A percentile compares a stretch with the other conserved stretches of the same genome.
phyloP scores from a whole-genome alignment of 129 eudicot species.

The Flaveria sonorensis region DNA sequence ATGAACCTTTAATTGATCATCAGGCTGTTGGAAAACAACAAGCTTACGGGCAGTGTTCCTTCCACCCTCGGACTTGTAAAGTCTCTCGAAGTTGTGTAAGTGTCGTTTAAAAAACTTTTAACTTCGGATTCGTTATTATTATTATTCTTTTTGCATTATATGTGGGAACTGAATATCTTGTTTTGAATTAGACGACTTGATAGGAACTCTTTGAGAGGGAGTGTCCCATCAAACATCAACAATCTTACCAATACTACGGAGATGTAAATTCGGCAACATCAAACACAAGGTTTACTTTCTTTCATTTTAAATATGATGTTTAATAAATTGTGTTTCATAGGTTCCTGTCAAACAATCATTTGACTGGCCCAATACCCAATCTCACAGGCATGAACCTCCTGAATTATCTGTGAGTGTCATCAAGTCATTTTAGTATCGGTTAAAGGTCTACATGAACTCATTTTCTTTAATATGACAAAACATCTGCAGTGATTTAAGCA shows the following conservation, averaged over 20 bases:
- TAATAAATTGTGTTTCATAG: constrained; percentile 22
- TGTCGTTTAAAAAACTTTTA: not conserved
- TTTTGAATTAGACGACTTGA: constrained; percentile 45
- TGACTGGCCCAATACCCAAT: constrained; percentile 48
- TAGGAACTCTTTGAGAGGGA: constrained; percentile 40
- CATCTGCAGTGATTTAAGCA: constrained; percentile 54
- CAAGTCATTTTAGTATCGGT: not conserved
- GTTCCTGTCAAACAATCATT: constrained; percentile 44
- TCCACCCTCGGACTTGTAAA: constrained; percentile 42
- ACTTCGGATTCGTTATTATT: not conserved
- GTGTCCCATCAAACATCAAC: constrained; percentile 47
- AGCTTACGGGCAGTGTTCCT: constrained; percentile 49
- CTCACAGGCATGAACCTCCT: constrained; percentile 49
- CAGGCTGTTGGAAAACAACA: constrained; percentile 48
- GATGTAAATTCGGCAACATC: constrained; percentile 33
- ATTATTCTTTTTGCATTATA: not conserved
- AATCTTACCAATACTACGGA: constrained; percentile 35
- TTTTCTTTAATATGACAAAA: not conserved
- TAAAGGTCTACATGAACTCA: not conserved
- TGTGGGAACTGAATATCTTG: not conserved
- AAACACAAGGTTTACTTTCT: not conserved
- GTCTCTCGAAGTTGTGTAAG: constrained; percentile 50
- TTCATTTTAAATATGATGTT: not conserved
- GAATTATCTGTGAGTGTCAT: constrained; percentile 45
- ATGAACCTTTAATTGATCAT: not conserved